Conservation (phyloP, 208 protist species). For the Crithidia fasciculata region DNA sequence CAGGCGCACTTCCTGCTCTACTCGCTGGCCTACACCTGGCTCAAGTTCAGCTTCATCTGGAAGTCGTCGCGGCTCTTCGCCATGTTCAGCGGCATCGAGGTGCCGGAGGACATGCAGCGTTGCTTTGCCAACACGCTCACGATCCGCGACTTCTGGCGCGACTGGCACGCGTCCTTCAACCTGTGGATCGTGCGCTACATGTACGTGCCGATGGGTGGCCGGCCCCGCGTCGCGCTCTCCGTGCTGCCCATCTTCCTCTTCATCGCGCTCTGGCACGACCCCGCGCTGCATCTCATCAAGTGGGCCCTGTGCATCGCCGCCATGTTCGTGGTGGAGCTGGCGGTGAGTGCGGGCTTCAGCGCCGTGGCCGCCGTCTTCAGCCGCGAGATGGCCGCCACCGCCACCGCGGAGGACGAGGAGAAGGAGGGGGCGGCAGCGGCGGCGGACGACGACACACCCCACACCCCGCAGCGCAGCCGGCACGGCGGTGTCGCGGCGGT, state of each 20-base stretch:
- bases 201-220: constrained; percentile 93
- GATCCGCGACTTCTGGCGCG: constrained; percentile 92
- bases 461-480: neutral
- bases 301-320: constrained; percentile 68
- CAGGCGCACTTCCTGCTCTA: constrained; percentile 75
- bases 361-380: constrained; percentile 18
- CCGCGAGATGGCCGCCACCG: constrained; percentile 27
- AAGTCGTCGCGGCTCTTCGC: constrained; percentile 84
- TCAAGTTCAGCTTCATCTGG: constrained; percentile 93
- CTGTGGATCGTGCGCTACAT: constrained; percentile 94
- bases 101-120: constrained; percentile 90
- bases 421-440: neutral
- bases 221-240: constrained; percentile 44
- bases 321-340: constrained; percentile 65
- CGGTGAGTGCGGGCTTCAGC: constrained; percentile 35
- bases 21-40: constrained; percentile 81
- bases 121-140: constrained; percentile 88
- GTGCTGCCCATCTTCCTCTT: constrained; percentile 94
- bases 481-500: neutral
- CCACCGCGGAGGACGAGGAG: neutral
- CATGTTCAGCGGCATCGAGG: constrained; percentile 83
- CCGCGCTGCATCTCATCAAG: constrained; percentile 69
- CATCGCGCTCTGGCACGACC: constrained; percentile 94
- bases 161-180: constrained; percentile 95
- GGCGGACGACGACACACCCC: neutral